These are phyloP conservation scores for Saccharomyces hybrid DNA, from an alignment of 1,139 yeast genomes.

Conservation along the genomic window DNA sequence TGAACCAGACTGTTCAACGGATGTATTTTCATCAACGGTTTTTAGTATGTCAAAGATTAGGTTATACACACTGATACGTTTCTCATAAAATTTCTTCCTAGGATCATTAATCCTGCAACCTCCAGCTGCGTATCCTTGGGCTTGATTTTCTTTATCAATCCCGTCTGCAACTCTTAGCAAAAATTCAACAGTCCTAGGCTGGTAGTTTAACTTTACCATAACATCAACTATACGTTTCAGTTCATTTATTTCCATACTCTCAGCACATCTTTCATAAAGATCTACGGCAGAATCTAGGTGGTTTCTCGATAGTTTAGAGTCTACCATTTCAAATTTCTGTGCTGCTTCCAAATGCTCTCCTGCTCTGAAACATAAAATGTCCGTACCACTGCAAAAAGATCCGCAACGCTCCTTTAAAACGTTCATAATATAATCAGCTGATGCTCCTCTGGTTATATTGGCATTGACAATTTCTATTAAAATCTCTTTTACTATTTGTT, in stretches of 20 bases:
- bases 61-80: slow-evolving; percentile 56
- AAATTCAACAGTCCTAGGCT: slow-evolving; percentile 80
- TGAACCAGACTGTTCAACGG: background rate
- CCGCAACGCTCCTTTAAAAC: slow-evolving; percentile 91
- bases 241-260: slow-evolving; percentile 67
- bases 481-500: slow-evolving; percentile 73
- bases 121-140: slow-evolving; percentile 46
- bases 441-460: slow-evolving; percentile 80
- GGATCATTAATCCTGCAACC: slow-evolving; percentile 45
- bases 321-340: slow-evolving; percentile 61
- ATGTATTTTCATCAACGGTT: slow-evolving; percentile 59
- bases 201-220: slow-evolving; percentile 70
- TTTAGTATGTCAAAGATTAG: slow-evolving; percentile 67
- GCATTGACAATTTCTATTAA: slow-evolving; percentile 83
- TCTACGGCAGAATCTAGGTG: slow-evolving; percentile 69
- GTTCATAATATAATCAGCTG: slow-evolving; percentile 82
- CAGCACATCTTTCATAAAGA: slow-evolving; percentile 73
- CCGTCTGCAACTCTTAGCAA: slow-evolving; percentile 69
- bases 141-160: slow-evolving; percentile 52
- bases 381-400: slow-evolving; percentile 88
- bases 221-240: slow-evolving; percentile 73
- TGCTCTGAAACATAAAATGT: slow-evolving; percentile 89
- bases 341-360: slow-evolving; percentile 87
- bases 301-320: slow-evolving; percentile 59
- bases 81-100: slow-evolving; percentile 38